These are phyloP conservation scores for Fusarium sp. DNA, from an alignment of 2,329 filamentous ascomycete genomes.

Conservation along the genomic window DNA sequence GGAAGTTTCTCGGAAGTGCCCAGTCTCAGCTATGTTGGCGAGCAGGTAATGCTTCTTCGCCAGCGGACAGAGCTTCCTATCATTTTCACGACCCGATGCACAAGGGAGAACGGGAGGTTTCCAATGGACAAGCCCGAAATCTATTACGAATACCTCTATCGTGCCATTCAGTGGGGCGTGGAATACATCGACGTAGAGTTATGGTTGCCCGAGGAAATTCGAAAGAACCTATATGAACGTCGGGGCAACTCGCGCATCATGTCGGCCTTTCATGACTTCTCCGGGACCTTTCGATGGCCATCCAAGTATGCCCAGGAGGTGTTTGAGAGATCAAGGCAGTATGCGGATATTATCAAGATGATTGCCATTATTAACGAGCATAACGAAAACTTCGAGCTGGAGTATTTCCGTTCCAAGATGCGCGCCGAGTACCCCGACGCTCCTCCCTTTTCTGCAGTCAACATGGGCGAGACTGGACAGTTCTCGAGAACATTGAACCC, in stretches of 20 bases:
- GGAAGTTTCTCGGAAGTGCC: slow-evolving; percentile 74
- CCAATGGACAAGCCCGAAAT: slow-evolving; percentile 83
- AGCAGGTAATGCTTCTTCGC: slow-evolving; percentile 86
- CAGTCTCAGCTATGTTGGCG: slow-evolving; percentile 84
- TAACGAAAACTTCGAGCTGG: slow-evolving; percentile 90
- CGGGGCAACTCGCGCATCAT: slow-evolving; percentile 87
- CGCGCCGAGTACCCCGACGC: slow-evolving; percentile 74
- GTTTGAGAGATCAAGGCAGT: slow-evolving; percentile 77
- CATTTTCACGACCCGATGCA: slow-evolving; percentile 88
- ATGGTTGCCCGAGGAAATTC: slow-evolving; percentile 84
- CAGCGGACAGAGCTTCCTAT: slow-evolving; percentile 90
- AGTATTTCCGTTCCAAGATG: slow-evolving; percentile 86
- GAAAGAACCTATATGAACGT: slow-evolving; percentile 73
- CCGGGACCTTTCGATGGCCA: slow-evolving; percentile 85
- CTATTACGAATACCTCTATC: slow-evolving; percentile 83
- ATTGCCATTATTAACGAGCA: slow-evolving; percentile 84
- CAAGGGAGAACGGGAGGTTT: slow-evolving; percentile 84
- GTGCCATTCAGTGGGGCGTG: slow-evolving; percentile 88
- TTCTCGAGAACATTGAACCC: slow-evolving; percentile 86
- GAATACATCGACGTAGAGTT: slow-evolving; percentile 92
- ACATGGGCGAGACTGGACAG: slow-evolving; percentile 89
- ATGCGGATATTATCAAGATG: slow-evolving; percentile 92
- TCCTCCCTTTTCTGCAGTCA: slow-evolving; percentile 84
- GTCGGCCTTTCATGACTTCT: slow-evolving; percentile 93
- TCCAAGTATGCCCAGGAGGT: slow-evolving; percentile 77